Evolutionary conservation across 2,329 filamentous ascomycete species (phyloP).

Genomic region (Tolypocladium pustulatum): DNA sequence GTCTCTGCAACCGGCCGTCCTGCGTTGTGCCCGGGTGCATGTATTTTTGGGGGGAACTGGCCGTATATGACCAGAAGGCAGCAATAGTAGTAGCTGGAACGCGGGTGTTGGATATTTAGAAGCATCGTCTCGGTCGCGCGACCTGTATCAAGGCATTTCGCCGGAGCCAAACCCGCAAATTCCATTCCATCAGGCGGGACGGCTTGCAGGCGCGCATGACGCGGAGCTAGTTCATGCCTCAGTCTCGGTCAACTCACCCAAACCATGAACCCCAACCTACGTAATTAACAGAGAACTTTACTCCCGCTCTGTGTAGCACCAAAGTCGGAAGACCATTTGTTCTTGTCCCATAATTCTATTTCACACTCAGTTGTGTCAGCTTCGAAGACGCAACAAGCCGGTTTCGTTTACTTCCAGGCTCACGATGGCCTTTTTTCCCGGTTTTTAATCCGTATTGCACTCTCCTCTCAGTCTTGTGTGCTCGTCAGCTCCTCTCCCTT

Average conservation of each 20-base stretch:
- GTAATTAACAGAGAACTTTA: too few relatives aligned
- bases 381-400: background rate
- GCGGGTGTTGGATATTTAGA: too few relatives aligned
- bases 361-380: background rate
- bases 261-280: background rate
- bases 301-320: background rate
- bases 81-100: too few relatives aligned
- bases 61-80: too few relatives aligned
- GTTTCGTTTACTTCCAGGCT: background rate
- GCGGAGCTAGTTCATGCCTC: background rate
- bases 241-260: background rate
- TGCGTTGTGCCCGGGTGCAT: too few relatives aligned
- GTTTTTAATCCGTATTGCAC: background rate
- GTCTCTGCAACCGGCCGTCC: too few relatives aligned
- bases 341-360: background rate
- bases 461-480: background rate
- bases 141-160: too few relatives aligned
- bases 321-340: background rate
- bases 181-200: too few relatives aligned
- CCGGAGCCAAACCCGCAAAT: too few relatives aligned
- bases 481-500: background rate
- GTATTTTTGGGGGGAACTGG: too few relatives aligned
- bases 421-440: background rate
- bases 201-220: background rate
- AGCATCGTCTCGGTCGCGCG: too few relatives aligned